Evolutionary conservation across 495 filamentous ascomycete genomes (phyloP).

Genomic region (Hypoxylon subgilvum): DNA sequence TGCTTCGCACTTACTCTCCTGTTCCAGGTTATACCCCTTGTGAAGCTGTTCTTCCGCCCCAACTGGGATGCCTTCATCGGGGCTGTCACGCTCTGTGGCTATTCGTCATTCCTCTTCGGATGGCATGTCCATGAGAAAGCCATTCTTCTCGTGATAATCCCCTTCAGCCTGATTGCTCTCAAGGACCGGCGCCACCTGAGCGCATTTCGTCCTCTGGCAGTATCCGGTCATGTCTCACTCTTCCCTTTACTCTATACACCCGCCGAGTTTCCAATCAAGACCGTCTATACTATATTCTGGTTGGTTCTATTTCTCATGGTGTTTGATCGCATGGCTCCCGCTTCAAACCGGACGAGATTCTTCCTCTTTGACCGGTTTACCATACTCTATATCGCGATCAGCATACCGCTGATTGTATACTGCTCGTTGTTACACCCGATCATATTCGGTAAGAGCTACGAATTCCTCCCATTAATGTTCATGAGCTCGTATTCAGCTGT

Average conservation of each 20-base stretch:
- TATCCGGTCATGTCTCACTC: constrained; percentile 91
- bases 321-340: constrained; percentile 87
- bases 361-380: constrained; percentile 91
- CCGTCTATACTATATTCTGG: constrained; percentile 92
- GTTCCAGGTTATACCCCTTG: constrained; percentile 79
- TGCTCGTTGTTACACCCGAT: constrained; percentile 82
- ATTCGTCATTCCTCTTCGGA: constrained; percentile 94
- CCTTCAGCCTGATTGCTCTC: constrained; percentile 92
- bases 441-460: constrained; percentile 79
- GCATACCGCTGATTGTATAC: constrained; percentile 88
- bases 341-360: constrained; percentile 71
- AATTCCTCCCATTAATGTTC: constrained; percentile 96
- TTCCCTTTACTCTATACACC: constrained; percentile 94
- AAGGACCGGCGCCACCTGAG: constrained; percentile 89
- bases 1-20: constrained; percentile 84
- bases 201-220: constrained; percentile 89
- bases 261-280: constrained; percentile 91
- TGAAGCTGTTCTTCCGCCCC: constrained; percentile 81
- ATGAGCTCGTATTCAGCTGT: constrained; percentile 93
- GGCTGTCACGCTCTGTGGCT: constrained; percentile 91
- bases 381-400: constrained; percentile 82
- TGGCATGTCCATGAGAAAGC: constrained; percentile 99
- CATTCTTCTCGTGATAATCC: constrained; percentile 90
- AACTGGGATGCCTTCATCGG: constrained; percentile 88
- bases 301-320: constrained; percentile 81